These are phyloP conservation scores for Conringia planisiliqua DNA, from an alignment of 345 rosid genomes.

Conservation along the genomic window DNA sequence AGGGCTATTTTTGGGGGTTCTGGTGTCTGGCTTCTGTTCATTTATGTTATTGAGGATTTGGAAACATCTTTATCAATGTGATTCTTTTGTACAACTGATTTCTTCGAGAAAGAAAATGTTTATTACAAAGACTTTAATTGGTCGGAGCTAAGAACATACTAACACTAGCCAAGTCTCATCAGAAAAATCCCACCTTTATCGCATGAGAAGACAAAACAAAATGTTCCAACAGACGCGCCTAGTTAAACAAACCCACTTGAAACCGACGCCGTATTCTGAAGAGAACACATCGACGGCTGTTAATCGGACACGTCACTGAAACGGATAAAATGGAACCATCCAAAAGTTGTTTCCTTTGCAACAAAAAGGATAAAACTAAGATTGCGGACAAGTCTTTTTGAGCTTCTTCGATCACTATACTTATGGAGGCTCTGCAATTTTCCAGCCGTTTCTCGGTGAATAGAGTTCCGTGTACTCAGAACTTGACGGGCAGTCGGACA, in stretches of 20 bases:
- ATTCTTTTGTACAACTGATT: slow-evolving; percentile 16
- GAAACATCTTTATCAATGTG: slow-evolving; percentile 8
- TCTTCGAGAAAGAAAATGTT: too few species aligned
- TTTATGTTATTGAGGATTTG: slow-evolving; percentile 8
- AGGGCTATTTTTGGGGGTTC: background rate
- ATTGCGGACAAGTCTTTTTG: background rate
- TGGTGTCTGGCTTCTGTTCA: slow-evolving; percentile 23
- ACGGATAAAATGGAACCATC: slow-evolving; percentile 13
- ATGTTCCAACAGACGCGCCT: background rate
- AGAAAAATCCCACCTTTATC: too few species aligned
- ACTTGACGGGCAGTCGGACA: background rate
- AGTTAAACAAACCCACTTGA: background rate
- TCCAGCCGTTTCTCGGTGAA: slow-evolving; percentile 14
- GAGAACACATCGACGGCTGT: slow-evolving; percentile 16
- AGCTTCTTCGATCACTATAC: slow-evolving; percentile 20
- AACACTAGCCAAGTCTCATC: too few species aligned
- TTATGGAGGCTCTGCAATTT: slow-evolving; percentile 31
- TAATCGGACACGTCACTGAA: slow-evolving; percentile 11
- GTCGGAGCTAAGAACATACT: too few species aligned
- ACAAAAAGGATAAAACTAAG: slow-evolving; percentile 1
- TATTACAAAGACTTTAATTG: too few species aligned
- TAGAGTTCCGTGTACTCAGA: slow-evolving; percentile 13
- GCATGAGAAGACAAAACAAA: too few species aligned
- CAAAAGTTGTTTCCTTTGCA: background rate
- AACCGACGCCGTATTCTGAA: background rate